These are phyloP conservation scores for Scleromitrula shiraiana DNA, from an alignment of 2,329 filamentous ascomycete species.

Conservation along the genomic window DNA sequence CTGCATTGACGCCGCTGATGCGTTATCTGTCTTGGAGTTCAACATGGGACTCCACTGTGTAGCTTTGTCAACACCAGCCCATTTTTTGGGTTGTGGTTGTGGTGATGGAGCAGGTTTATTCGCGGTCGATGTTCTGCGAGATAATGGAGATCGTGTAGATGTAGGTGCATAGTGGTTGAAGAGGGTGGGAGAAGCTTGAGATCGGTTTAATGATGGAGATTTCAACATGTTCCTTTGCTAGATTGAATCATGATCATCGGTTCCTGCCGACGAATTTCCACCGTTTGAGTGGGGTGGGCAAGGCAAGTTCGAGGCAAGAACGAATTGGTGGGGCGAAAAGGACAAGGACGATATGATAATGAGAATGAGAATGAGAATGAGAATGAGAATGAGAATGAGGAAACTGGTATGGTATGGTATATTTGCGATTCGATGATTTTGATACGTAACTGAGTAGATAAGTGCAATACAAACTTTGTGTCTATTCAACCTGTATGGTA, in stretches of 20 bases:
- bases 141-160: conserved; percentile 20
- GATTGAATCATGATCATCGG: conserved; percentile 16
- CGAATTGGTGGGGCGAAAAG: background rate
- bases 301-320: background rate
- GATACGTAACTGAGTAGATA: too few relatives aligned
- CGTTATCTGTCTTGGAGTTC: conserved; percentile 15
- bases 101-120: conserved; percentile 14
- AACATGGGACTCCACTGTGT: conserved; percentile 27
- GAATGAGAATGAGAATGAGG: background rate
- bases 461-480: too few relatives aligned
- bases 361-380: background rate
- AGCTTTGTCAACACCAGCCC: conserved; percentile 23
- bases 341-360: background rate
- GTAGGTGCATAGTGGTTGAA: conserved; percentile 24
- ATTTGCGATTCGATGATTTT: conserved; percentile 5
- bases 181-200: conserved; percentile 23
- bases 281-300: conserved; percentile 7
- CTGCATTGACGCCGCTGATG: conserved; percentile 5
- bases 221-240: conserved; percentile 26
- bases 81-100: conserved; percentile 9
- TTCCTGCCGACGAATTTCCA: background rate
- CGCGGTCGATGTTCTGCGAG: conserved; percentile 19
- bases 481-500: too few relatives aligned
- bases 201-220: conserved; percentile 21
- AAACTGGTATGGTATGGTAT: background rate